Evolutionary conservation across 208 protist genomes (phyloP).

Genomic region (Trichomonas vaginalis): DNA sequence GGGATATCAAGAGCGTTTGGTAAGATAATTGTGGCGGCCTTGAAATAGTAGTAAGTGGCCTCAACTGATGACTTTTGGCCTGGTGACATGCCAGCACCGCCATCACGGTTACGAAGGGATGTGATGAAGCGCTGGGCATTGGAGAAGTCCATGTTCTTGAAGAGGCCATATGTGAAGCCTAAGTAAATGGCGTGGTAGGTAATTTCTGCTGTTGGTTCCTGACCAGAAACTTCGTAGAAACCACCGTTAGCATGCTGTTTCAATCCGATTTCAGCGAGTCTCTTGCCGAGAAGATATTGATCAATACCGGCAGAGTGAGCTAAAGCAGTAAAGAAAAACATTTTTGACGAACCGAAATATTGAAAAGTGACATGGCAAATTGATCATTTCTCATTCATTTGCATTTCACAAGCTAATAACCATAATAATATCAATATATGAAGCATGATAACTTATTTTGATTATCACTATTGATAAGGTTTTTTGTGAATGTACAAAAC

Average conservation of each 20-base stretch:
- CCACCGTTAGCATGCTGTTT: not conserved
- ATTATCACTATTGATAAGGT: too few relatives aligned
- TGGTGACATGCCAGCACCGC: not conserved
- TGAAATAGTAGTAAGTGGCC: not conserved
- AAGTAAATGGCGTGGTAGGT: not conserved
- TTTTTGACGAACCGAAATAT: not conserved
- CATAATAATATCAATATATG: too few relatives aligned
- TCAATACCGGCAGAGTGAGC: not conserved
- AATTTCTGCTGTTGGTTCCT: not conserved
- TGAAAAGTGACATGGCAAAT: not conserved
- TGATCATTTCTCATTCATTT: too few relatives aligned
- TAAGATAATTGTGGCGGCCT: not conserved
- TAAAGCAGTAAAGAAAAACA: not conserved
- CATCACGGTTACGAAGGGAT: constrained; percentile 4
- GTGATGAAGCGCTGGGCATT: not conserved
- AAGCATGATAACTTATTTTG: too few relatives aligned
- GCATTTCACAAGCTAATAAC: too few relatives aligned
- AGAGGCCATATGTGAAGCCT: not conserved
- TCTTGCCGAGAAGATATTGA: not conserved
- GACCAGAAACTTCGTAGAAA: not conserved
- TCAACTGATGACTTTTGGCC: not conserved
- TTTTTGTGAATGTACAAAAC: too few relatives aligned
- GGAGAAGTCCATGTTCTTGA: not conserved
- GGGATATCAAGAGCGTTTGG: not conserved
- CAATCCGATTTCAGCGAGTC: not conserved